These are phyloP conservation scores for Polytrichum formosum DNA, from an alignment of 225 moss, liverwort and hornwort genomes.

Conservation along the genomic window DNA sequence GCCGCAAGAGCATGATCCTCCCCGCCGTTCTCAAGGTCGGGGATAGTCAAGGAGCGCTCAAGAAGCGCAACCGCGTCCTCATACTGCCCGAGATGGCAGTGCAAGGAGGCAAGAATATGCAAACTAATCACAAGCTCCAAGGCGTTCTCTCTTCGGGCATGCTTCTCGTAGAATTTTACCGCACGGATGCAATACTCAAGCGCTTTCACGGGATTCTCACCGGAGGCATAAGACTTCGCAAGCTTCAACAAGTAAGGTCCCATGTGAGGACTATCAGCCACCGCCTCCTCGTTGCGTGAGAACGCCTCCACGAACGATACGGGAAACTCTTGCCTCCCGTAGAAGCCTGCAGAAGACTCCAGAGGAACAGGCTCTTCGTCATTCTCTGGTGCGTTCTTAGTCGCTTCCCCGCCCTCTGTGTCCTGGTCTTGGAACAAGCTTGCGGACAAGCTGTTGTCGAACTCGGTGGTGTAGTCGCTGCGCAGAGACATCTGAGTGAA, in stretches of 20 bases:
- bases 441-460: slow-evolving; percentile 28
- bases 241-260: slow-evolving; percentile 51
- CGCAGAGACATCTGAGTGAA: slow-evolving; percentile 44
- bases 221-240: slow-evolving; percentile 43
- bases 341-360: neutral
- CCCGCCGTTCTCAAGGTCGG: slow-evolving; percentile 30
- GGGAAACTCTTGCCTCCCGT: slow-evolving; percentile 26
- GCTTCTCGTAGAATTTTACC: slow-evolving; percentile 47
- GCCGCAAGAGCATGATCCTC: slow-evolving; percentile 41
- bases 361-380: neutral
- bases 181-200: slow-evolving; percentile 51
- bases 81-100: slow-evolving; percentile 52
- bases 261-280: slow-evolving; percentile 39
- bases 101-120: slow-evolving; percentile 43
- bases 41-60: slow-evolving; percentile 33
- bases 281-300: slow-evolving; percentile 36
- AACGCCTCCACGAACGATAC: slow-evolving; percentile 45
- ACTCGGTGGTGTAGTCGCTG: slow-evolving; percentile 23
- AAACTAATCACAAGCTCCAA: slow-evolving; percentile 42
- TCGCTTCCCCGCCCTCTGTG: slow-evolving; percentile 7
- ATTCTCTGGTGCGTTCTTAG: slow-evolving; percentile 10
- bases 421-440: slow-evolving; percentile 12
- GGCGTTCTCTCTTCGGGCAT: slow-evolving; percentile 17
- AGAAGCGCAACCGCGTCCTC: slow-evolving; percentile 41
- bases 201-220: slow-evolving; percentile 48